Evolutionary conservation across 176 grass and related monocot species (phyloP).

Genomic region (Rhynchospora pubera): DNA sequence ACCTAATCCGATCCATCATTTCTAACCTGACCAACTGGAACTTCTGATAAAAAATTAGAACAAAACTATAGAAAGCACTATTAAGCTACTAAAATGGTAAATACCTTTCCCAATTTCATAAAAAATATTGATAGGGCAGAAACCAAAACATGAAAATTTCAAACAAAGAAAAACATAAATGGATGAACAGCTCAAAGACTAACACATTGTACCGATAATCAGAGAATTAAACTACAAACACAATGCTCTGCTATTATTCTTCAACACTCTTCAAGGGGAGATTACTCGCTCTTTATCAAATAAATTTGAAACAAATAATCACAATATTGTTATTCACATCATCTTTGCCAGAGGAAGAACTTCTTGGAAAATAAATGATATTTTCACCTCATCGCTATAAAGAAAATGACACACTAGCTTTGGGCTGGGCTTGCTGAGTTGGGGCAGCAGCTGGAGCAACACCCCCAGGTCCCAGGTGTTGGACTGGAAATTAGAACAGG

Average conservation of each 20-base stretch:
- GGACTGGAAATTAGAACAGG: constrained; percentile 40
- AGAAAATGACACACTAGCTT: constrained; percentile 25
- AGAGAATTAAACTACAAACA: constrained; percentile 4
- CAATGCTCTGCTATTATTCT: background rate
- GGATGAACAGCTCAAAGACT: background rate
- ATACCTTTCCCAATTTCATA: background rate
- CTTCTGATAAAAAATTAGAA: too few species aligned
- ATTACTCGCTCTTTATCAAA: background rate
- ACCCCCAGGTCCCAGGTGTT: constrained; percentile 69
- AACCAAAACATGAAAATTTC: background rate
- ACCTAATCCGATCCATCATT: too few species aligned
- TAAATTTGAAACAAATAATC: background rate
- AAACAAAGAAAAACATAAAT: background rate
- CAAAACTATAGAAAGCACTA: too few species aligned
- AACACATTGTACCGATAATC: background rate
- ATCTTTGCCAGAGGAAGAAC: background rate
- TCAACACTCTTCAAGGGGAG: background rate
- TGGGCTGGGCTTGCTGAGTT: constrained; percentile 14
- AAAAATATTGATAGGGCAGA: background rate
- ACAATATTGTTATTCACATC: background rate
- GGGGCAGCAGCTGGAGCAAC: constrained; percentile 35
- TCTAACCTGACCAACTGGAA: background rate
- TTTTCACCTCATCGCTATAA: background rate
- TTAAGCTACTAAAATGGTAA: background rate
- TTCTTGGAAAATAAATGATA: background rate